Conservation (phyloP, 371 early-diverging fungal genomes). For the Saksenaea oblongispora region DNA sequence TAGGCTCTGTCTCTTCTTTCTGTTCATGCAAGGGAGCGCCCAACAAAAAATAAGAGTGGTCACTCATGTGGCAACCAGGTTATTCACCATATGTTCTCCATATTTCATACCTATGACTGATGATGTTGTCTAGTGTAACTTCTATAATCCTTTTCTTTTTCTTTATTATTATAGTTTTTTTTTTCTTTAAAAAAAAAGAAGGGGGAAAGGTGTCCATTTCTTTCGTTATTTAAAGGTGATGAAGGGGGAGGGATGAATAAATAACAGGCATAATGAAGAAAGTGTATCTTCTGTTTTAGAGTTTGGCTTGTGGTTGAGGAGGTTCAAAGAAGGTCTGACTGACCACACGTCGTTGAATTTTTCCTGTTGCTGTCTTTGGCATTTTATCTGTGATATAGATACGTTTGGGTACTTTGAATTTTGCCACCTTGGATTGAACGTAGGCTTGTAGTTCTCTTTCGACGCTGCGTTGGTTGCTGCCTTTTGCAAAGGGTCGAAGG, state of each 20-base stretch:
- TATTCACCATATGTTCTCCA: too few species aligned
- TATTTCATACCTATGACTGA: too few species aligned
- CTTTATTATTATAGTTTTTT: too few species aligned
- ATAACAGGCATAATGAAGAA: neutral
- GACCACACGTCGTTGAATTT: slow-evolving; percentile 64
- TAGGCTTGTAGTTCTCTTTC: slow-evolving; percentile 50
- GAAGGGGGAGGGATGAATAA: neutral
- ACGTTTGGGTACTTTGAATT: slow-evolving; percentile 80
- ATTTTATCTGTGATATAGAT: slow-evolving; percentile 70
- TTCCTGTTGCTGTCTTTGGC: slow-evolving; percentile 82
- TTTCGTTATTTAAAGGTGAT: neutral
- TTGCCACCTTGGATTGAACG: slow-evolving; percentile 60
- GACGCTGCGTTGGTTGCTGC: slow-evolving; percentile 25
- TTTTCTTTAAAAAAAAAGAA: too few species aligned
- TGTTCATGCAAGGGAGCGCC: too few species aligned
- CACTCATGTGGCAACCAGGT: too few species aligned
- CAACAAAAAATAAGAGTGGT: too few species aligned
- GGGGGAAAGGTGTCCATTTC: too few species aligned
- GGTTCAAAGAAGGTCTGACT: slow-evolving; percentile 49
- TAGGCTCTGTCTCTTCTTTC: too few species aligned
- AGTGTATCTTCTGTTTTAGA: slow-evolving; percentile 23
- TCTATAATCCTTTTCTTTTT: too few species aligned
- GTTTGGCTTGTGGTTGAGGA: slow-evolving; percentile 41
- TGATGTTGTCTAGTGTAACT: too few species aligned
- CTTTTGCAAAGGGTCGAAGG: slow-evolving; percentile 24